Evolutionary conservation across 257 asterid species (phyloP).

Genomic region (Avicennia marina): DNA sequence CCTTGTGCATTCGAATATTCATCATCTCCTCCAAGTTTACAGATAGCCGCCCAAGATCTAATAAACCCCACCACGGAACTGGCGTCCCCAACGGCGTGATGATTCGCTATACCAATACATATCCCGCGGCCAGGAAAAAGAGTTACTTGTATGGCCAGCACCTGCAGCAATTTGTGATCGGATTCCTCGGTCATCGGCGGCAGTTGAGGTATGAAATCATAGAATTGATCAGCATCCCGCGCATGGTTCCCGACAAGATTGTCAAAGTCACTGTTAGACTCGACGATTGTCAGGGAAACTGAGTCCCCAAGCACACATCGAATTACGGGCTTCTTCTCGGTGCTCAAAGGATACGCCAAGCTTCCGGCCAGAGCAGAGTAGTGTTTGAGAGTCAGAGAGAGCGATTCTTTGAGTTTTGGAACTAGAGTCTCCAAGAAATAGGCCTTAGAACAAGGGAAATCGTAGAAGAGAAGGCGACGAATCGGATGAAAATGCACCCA

Average conservation of each 20-base stretch:
- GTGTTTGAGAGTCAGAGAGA: conserved; percentile 43
- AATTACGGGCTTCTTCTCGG: conserved; percentile 20
- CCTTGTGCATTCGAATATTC: background rate
- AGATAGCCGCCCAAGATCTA: conserved; percentile 37
- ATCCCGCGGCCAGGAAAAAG: conserved; percentile 36
- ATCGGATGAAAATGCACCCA: conserved; percentile 38
- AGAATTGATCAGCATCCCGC: conserved; percentile 32
- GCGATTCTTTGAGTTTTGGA: conserved; percentile 49
- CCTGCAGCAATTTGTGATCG: conserved; percentile 9
- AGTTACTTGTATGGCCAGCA: conserved; percentile 44
- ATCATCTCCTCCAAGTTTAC: conserved; percentile 16
- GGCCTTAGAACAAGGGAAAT: conserved; percentile 20
- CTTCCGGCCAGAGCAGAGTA: conserved; percentile 42
- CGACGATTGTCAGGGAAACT: conserved; percentile 26
- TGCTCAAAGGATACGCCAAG: conserved; percentile 23
- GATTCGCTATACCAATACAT: conserved; percentile 35
- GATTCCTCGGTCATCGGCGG: conserved; percentile 16
- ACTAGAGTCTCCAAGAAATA: conserved; percentile 28
- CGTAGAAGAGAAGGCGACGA: conserved; percentile 43
- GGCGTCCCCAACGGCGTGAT: conserved; percentile 41
- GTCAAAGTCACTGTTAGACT: conserved; percentile 24
- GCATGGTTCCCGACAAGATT: conserved; percentile 25
- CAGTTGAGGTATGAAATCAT: conserved; percentile 33
- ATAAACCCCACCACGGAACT: conserved; percentile 27
- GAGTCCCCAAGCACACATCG: conserved; percentile 38